Evolutionary conservation across 2,329 filamentous ascomycete species (phyloP), one percentile per base, ranked within the genome.

Genomic region (Alternaria longipes): DNA sequence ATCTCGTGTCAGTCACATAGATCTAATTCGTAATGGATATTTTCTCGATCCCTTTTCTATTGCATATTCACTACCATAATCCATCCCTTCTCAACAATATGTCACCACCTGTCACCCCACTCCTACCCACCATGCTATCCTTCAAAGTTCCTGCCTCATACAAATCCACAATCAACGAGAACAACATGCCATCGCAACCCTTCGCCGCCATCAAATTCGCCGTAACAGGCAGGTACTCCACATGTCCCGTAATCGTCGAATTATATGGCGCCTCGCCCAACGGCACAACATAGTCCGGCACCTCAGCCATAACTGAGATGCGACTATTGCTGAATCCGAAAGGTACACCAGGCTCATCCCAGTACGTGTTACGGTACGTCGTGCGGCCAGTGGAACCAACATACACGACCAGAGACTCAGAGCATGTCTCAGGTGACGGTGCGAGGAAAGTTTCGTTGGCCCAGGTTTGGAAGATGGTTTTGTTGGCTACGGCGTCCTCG

Each of bases 161-260:
- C 57, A 89, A 62, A 42, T 86, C 84, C 51, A 82, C 77, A 3
- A 86, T 84, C 51, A 89, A 72, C 44, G 80, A 81, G 42, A 84
- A 85, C 26, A 89, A 67, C 78, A 89, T 80, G 0, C 85, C 84
- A 74, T 90, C 88, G 63, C 88, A 90, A 0, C 87, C 87, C 64
- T 83, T 84, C 0, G 86, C 84, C 0, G 82, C 87, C 75, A 89
- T 77, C 20, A 89, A 77, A 62, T 87, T 81, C 0, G 89, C 82
- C 1, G 85, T 83, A 0, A 90, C 87, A 0, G 87, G 88, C 34
- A 89, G 71, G 46, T 81, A 80, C 70, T 87, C 84, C 1, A 77
- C 77, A 56, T 84, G 80, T 0, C 78, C 63, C 0, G 84, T 85
- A n/a, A 85, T 79, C 4, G 78, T 82, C 8, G 80, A 83, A 47